phyloP scores from a whole-genome alignment of 192 early-diverging fungal species.

The Oehlia diaphana region DNA sequence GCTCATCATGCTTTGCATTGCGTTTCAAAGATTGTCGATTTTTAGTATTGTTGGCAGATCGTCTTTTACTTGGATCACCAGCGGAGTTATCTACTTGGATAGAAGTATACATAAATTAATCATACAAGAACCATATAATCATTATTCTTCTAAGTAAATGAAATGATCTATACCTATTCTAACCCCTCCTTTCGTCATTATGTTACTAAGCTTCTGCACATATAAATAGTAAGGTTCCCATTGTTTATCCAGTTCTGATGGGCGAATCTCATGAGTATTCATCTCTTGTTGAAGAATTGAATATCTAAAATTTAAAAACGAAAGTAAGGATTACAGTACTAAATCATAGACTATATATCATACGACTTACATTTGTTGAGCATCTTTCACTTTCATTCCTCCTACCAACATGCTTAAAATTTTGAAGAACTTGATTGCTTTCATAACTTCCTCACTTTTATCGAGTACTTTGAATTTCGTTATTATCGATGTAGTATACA shows the following conservation, averaged over 20 bases:
- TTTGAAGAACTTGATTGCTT: slow-evolving; percentile 50
- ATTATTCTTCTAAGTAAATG: not conserved
- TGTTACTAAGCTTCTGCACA: slow-evolving; percentile 41
- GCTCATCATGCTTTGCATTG: no score
- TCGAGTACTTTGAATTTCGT: slow-evolving; percentile 14
- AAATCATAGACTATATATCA: not conserved
- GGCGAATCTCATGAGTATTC: slow-evolving; percentile 27
- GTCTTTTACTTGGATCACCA: no score
- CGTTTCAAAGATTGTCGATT: no score
- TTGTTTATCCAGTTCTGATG: slow-evolving; percentile 28
- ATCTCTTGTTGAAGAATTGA: slow-evolving; percentile 39
- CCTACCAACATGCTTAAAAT: slow-evolving; percentile 40
- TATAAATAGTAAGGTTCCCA: slow-evolving; percentile 49
- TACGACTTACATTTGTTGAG: slow-evolving; percentile 42
- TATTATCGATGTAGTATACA: slow-evolving; percentile 34
- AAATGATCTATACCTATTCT: not conserved
- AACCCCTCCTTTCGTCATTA: slow-evolving; percentile 39
- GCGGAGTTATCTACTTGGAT: no score
- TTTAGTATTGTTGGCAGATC: no score
- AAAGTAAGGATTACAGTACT: not conserved
- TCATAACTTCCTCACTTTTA: slow-evolving; percentile 23
- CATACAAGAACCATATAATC: no score
- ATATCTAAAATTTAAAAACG: slow-evolving; percentile 32
- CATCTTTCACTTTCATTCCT: slow-evolving; percentile 35
- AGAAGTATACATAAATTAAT: no score